Conservation (phyloP, 345 rosid genomes). For the Jatropha curcas region DNA sequence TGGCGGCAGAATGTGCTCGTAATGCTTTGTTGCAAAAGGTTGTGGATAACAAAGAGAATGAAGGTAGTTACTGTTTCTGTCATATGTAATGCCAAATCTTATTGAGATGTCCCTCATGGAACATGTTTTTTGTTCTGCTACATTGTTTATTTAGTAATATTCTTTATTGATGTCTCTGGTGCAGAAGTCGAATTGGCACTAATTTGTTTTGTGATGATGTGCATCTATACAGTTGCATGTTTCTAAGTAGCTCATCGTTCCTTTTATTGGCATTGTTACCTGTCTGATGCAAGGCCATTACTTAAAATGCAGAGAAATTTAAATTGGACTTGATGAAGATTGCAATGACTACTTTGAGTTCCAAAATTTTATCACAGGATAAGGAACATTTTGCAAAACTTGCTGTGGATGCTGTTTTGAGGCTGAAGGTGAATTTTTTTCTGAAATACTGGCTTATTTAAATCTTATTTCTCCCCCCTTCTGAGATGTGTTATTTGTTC, state of each 20-base stretch:
- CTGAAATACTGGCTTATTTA: neutral
- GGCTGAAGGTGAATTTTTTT: conserved; percentile 59
- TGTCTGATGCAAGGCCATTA: conserved; percentile 14
- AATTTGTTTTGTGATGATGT: neutral
- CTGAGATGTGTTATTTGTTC: neutral
- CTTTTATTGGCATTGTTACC: neutral
- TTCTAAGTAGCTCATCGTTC: neutral
- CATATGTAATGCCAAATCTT: neutral
- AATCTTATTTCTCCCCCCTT: neutral
- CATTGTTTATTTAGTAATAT: neutral
- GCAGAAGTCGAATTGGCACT: neutral
- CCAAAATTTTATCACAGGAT: conserved; percentile 92
- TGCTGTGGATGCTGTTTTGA: conserved; percentile 94
- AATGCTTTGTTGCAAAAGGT: conserved; percentile 66
- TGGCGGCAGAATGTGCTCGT: conserved; percentile 96
- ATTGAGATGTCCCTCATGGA: neutral
- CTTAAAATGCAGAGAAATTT: conserved; percentile 69
- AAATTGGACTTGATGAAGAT: conserved; percentile 82
- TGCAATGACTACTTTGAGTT: conserved; percentile 89
- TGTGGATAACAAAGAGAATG: conserved; percentile 73
- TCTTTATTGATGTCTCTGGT: neutral
- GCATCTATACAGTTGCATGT: neutral
- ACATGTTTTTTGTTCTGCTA: neutral
- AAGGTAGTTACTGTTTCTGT: conserved; percentile 44
- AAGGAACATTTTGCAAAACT: conserved; percentile 85